These are phyloP conservation scores for Alternaria sp. DNA, from an alignment of 2,329 filamentous ascomycete species.

Conservation along the genomic window DNA sequence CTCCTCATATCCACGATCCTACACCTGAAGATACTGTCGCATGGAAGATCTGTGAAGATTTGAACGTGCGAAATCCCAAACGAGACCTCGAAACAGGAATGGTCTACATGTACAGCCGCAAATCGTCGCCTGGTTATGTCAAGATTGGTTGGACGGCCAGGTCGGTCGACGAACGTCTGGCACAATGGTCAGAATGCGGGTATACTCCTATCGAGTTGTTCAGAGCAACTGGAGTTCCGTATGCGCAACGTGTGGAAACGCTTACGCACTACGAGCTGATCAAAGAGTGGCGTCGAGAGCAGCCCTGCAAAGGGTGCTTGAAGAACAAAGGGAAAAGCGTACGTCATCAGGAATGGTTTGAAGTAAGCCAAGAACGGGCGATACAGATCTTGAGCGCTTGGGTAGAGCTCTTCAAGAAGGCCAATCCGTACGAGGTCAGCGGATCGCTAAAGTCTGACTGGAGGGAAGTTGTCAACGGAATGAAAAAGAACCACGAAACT, in stretches of 20 bases:
- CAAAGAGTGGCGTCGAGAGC: conserved; percentile 18
- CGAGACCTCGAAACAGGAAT: neutral
- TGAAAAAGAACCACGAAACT: neutral
- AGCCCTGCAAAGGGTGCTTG: neutral
- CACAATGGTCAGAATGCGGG: neutral
- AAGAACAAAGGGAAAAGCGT: neutral
- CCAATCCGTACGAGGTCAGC: neutral
- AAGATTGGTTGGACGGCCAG: neutral
- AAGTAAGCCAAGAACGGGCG: neutral
- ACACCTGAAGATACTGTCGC: neutral
- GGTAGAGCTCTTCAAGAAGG: neutral
- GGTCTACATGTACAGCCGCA: neutral
- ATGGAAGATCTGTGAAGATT: neutral
- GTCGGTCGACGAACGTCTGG: neutral
- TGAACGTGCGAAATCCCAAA: neutral
- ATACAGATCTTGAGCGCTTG: neutral
- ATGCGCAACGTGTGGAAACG: conserved; percentile 21
- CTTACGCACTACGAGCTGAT: conserved; percentile 22
- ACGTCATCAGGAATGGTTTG: neutral
- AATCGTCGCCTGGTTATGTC: neutral
- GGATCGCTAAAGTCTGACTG: neutral
- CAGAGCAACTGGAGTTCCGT: conserved; percentile 3
- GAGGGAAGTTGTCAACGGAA: neutral
- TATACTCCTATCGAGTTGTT: conserved; percentile 14
- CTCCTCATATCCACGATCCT: neutral